Evolutionary conservation across 495 filamentous ascomycete genomes (phyloP).

Genomic region (Bathelium albidoporum): DNA sequence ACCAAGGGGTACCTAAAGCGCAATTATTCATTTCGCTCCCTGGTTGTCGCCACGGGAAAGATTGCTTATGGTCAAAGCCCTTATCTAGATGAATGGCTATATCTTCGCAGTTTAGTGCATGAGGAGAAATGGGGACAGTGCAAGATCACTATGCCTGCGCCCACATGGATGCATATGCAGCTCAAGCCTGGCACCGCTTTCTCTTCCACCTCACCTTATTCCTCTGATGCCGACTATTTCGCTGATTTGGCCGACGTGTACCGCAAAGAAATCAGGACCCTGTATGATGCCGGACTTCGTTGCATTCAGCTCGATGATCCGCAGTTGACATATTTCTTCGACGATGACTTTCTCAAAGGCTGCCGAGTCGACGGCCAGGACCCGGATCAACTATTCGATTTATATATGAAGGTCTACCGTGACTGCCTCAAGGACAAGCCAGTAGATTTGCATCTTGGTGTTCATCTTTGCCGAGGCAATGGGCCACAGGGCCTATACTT

Average conservation of each 20-base stretch:
- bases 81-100: constrained; percentile 51
- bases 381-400: constrained; percentile 23
- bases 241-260: constrained; percentile 29
- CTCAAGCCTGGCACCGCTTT: constrained; percentile 48
- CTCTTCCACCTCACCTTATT: constrained; percentile 14
- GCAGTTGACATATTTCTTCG: constrained; percentile 33
- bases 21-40: constrained; percentile 26
- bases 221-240: constrained; percentile 26
- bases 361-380: constrained; percentile 27
- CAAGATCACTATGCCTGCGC: constrained; percentile 55
- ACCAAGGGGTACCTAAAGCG: constrained; percentile 20
- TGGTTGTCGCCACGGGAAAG: constrained; percentile 52
- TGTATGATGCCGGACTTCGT: constrained; percentile 28
- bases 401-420: constrained; percentile 30
- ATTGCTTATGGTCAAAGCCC: constrained; percentile 24
- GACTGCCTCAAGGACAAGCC: constrained; percentile 28
- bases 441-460: constrained; percentile 30
- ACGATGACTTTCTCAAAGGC: constrained; percentile 27
- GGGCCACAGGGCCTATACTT: constrained; percentile 25
- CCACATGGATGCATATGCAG: constrained; percentile 58
- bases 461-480: constrained; percentile 31
- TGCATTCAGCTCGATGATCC: constrained; percentile 34
- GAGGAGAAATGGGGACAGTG: constrained; percentile 40
- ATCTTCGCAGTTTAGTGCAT: constrained; percentile 40
- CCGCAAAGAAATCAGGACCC: constrained; percentile 26